phyloP scores from a whole-genome alignment of 306 rosid genomes.

The Coriaria nepalensis region DNA sequence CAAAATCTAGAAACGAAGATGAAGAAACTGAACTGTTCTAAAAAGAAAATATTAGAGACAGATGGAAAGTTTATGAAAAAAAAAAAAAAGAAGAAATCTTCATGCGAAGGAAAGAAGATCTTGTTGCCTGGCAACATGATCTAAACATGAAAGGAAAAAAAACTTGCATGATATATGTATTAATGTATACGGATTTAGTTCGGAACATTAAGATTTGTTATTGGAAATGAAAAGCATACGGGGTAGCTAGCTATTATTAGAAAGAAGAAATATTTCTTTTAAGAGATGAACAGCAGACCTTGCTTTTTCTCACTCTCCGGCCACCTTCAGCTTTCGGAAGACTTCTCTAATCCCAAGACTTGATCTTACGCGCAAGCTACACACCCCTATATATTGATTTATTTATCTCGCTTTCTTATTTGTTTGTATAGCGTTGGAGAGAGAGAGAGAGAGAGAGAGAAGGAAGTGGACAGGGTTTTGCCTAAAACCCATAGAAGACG shows the following conservation, averaged over 20 bases:
- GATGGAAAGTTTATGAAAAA: no score
- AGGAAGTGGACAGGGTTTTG: conserved; percentile 21
- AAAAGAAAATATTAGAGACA: no score
- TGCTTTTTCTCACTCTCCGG: conserved; percentile 26
- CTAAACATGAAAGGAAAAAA: not conserved
- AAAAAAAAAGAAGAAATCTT: no score
- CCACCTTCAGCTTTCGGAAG: conserved; percentile 54
- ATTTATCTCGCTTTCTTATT: conserved; percentile 52
- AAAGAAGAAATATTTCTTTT: conserved; percentile 6
- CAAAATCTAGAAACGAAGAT: no score
- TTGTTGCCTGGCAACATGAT: no score
- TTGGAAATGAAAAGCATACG: not conserved
- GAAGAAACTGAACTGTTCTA: no score
- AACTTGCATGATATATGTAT: no score
- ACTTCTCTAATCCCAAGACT: conserved; percentile 38
- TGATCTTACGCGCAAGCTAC: conserved; percentile 15
- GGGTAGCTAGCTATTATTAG: not conserved
- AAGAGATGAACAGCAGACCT: conserved; percentile 29
- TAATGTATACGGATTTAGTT: no score
- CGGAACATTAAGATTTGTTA: no score
- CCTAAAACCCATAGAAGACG: conserved; percentile 28
- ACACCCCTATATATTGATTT: not conserved
- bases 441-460: conserved; percentile 11
- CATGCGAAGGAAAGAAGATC: no score
- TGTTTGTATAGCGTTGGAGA: conserved; percentile 16